Evolutionary conservation across 352 stramenopile genomes (phyloP), one percentile per base, ranked within the genome.

Genomic region (Globisporangium echinulatum): DNA sequence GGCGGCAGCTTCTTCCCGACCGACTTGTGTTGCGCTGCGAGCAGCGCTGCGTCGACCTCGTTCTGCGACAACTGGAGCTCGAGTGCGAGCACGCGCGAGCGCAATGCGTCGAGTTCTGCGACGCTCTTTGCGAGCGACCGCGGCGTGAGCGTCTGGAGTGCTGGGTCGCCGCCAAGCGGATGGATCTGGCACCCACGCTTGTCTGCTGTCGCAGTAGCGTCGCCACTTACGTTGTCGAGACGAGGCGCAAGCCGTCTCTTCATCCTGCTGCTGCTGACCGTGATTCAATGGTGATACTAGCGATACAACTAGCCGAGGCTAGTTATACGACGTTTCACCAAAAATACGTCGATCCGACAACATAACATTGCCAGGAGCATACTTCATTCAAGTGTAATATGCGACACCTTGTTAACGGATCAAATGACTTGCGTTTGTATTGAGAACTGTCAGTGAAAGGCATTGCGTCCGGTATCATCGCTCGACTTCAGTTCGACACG

Each of bases 21-120:
- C 13, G 58, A 57, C 52, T 74, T 74, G 7, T 55, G 71, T 15
- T 67, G 61, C 0, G 66, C 72, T 7, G 44, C 52, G 10, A 74
- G 52, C 25, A 74, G 42, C 33, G 53, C 38, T 17, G 63, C 63
- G 63, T 80, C 71, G 19, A 82, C 71, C 19, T 82, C 67, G 49
- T 85, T 76, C 25, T 75, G 66, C 46, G 75, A 71, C 46, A 90
- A 67, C 47, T 82, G 72, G 17, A 76, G 68, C 54, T 90, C 74
- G 5, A 88, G 67, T 13, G 84, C 74, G 3, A 72, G 56, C 1
- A 88, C 75, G 25, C 77, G 69, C 7, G 56, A 79, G 37, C 71
- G 71, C 39, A 88, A 39, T 6, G 72, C 67, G 17, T 85, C 70
- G 0, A 88, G 69, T 43, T 87, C 77, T 0, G 75, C 70, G 58